Conservation (phyloP, 176 grass and related monocot genomes). For the Guadua angustifolia region DNA sequence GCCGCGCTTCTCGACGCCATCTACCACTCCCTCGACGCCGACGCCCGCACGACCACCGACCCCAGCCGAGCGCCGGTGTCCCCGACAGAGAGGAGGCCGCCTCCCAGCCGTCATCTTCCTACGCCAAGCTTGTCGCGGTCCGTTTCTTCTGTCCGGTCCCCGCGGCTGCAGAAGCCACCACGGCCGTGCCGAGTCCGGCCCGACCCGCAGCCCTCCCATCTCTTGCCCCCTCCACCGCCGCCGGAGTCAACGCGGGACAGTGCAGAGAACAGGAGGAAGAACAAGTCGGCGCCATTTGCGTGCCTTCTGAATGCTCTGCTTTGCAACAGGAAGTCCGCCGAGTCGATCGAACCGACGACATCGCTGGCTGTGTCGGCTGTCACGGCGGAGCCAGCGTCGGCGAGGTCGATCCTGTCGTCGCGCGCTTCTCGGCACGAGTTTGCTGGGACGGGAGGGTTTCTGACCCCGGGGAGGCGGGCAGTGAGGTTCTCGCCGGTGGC, state of each 20-base stretch:
- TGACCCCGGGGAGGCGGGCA: slow-evolving; percentile 57
- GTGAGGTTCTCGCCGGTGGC: slow-evolving; percentile 79
- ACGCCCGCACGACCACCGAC: slow-evolving; percentile 29
- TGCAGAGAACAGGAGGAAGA: slow-evolving; percentile 17
- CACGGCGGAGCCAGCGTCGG: slow-evolving; percentile 28
- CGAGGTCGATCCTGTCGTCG: slow-evolving; percentile 62
- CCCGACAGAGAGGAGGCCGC: not conserved
- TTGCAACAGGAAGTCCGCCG: slow-evolving; percentile 44
- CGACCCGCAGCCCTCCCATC: slow-evolving; percentile 42
- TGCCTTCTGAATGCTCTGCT: slow-evolving; percentile 52
- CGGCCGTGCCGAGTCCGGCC: slow-evolving; percentile 53
- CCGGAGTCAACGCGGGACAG: not conserved
- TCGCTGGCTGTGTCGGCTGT: not conserved
- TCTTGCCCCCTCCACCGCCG: slow-evolving; percentile 16
- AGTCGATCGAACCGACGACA: not conserved
- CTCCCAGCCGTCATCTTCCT: not conserved
- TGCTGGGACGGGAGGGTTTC: slow-evolving; percentile 22
- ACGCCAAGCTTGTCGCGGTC: slow-evolving; percentile 36
- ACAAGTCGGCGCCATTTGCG: slow-evolving; percentile 48
- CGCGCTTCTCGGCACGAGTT: slow-evolving; percentile 49
- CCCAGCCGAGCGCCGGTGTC: slow-evolving; percentile 10
- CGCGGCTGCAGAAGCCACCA: slow-evolving; percentile 51
- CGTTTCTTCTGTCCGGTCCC: slow-evolving; percentile 34
- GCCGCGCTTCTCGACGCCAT: slow-evolving; percentile 85
- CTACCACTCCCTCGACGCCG: slow-evolving; percentile 82